Evolutionary conservation across 2,329 filamentous ascomycete species (phyloP).

Genomic region (Claviceps pusilla): DNA sequence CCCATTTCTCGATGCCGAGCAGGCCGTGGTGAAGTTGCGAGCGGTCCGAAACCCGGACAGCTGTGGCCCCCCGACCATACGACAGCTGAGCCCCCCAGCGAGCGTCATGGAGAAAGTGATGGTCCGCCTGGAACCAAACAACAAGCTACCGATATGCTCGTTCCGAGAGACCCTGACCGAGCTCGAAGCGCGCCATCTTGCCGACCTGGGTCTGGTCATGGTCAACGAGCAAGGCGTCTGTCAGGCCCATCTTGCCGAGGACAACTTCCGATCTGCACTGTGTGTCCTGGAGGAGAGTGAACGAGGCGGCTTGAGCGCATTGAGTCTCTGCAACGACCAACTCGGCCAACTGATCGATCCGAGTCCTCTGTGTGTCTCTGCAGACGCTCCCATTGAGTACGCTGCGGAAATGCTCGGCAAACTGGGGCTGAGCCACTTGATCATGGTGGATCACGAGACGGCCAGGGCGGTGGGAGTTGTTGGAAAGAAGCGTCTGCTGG

Average conservation of each 20-base stretch:
- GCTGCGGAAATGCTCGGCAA: constrained; percentile 46
- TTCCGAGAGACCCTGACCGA: constrained; percentile 30
- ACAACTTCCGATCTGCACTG: constrained; percentile 36
- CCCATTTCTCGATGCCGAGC: constrained; percentile 40
- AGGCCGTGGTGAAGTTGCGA: constrained; percentile 20
- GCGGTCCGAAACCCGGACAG: constrained; percentile 20
- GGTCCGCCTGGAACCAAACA: constrained; percentile 27
- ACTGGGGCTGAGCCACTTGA: constrained; percentile 37
- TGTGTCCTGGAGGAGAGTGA: constrained; percentile 15
- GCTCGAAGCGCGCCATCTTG: constrained; percentile 33
- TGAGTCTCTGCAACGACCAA: constrained; percentile 16
- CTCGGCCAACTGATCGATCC: constrained; percentile 36
- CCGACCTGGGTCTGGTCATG: constrained; percentile 43
- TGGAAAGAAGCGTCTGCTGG: constrained; percentile 38
- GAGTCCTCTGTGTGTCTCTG: constrained; percentile 34
- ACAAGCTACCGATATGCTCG: constrained; percentile 21
- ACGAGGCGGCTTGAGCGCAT: constrained; percentile 6
- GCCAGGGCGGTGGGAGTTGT: constrained; percentile 36
- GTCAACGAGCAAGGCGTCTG: constrained; percentile 32
- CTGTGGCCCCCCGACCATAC: constrained; percentile 19
- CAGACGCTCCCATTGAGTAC: constrained; percentile 40
- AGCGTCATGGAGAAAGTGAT: constrained; percentile 43
- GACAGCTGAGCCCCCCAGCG: constrained; percentile 34
- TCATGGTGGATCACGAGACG: constrained; percentile 36
- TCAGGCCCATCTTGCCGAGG: constrained; percentile 40